Evolutionary conservation across 2,329 filamentous ascomycete genomes (phyloP).

Genomic region (Fusarium graminum): DNA sequence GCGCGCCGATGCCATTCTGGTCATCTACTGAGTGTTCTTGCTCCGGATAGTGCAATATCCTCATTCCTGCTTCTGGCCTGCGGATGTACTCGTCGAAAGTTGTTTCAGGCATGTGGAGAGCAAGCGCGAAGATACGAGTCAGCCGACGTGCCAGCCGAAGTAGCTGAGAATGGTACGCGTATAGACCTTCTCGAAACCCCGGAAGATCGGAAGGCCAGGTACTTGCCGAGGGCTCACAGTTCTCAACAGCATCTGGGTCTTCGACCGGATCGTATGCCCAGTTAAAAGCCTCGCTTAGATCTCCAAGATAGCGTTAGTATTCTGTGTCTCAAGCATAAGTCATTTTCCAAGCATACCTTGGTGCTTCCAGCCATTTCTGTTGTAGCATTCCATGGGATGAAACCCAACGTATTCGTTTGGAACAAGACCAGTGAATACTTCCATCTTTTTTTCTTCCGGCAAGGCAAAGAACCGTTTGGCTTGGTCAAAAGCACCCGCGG

Average conservation of each 20-base stretch:
- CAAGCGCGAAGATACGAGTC: background rate
- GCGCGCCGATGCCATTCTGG: slow-evolving; percentile 56
- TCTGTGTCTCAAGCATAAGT: too few species aligned
- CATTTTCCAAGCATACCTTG: slow-evolving; percentile 20
- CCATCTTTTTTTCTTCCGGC: slow-evolving; percentile 60
- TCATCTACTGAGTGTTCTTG: slow-evolving; percentile 31
- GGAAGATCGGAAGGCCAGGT: background rate
- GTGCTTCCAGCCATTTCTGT: slow-evolving; percentile 56
- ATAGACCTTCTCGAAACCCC: background rate
- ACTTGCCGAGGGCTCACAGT: background rate
- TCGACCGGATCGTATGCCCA: slow-evolving; percentile 2
- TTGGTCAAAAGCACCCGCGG: slow-evolving; percentile 53
- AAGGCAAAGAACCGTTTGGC: slow-evolving; percentile 59
- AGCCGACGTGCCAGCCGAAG: background rate
- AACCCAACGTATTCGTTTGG: slow-evolving; percentile 54
- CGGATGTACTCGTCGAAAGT: slow-evolving; percentile 1
- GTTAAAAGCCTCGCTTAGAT: slow-evolving; percentile 6
- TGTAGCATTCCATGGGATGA: slow-evolving; percentile 56
- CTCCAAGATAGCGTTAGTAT: background rate
- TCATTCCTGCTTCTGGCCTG: background rate
- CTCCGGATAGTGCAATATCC: slow-evolving; percentile 5
- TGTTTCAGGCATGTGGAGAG: background rate
- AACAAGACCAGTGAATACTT: slow-evolving; percentile 58
- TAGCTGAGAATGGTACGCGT: slow-evolving; percentile 1
- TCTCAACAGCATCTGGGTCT: background rate